phyloP scores from a whole-genome alignment of 495 filamentous ascomycete species.

The Aspergillus ostianus region DNA sequence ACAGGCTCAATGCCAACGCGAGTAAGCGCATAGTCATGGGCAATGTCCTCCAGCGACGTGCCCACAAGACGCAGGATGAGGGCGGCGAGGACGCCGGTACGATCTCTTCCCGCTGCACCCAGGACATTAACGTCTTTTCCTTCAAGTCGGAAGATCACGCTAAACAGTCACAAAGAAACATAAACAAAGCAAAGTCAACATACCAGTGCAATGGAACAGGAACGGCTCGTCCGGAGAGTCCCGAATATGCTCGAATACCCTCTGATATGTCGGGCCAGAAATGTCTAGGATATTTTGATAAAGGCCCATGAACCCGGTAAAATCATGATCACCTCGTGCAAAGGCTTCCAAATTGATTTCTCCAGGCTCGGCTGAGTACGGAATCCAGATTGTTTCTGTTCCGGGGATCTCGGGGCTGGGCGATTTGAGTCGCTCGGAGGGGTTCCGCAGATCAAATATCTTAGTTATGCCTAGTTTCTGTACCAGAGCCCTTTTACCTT shows the following conservation, averaged over 20 bases:
- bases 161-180: not conserved
- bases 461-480: slow-evolving; percentile 52
- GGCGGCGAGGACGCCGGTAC: slow-evolving; percentile 60
- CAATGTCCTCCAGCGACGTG: slow-evolving; percentile 41
- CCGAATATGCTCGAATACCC: slow-evolving; percentile 40
- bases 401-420: slow-evolving; percentile 40
- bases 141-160: too few species aligned
- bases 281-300: slow-evolving; percentile 50
- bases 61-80: slow-evolving; percentile 56
- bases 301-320: slow-evolving; percentile 53
- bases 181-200: slow-evolving; percentile 16
- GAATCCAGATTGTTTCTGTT: slow-evolving; percentile 48
- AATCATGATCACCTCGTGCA: slow-evolving; percentile 50
- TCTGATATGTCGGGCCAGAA: slow-evolving; percentile 26
- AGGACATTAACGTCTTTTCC: not conserved
- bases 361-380: slow-evolving; percentile 27
- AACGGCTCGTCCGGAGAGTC: slow-evolving; percentile 40
- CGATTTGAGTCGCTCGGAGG: slow-evolving; percentile 41
- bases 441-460: slow-evolving; percentile 67
- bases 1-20: slow-evolving; percentile 29
- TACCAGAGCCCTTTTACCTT: slow-evolving; percentile 49
- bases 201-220: slow-evolving; percentile 62
- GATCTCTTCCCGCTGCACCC: slow-evolving; percentile 56
- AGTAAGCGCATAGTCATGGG: slow-evolving; percentile 48
- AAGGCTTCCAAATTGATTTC: slow-evolving; percentile 53